Conservation (phyloP, 352 stramenopile genomes). For the Pythium phragmitis region DNA sequence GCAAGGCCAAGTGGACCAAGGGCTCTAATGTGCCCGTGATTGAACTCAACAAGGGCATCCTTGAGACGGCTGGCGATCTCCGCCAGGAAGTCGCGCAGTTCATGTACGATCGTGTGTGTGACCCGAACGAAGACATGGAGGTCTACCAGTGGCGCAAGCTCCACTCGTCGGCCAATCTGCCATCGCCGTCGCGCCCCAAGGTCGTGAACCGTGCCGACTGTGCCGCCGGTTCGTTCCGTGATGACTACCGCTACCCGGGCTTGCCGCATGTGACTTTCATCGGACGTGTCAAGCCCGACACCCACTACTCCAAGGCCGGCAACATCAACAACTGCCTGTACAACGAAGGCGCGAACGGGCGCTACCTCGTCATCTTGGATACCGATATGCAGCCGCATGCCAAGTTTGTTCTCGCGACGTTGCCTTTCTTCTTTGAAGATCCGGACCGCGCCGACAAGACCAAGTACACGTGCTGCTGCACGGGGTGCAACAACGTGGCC, state of each 20-base stretch:
- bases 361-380: constrained; percentile 81
- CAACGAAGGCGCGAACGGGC: constrained; percentile 79
- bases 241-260: constrained; percentile 80
- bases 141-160: constrained; percentile 85
- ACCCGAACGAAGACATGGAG: constrained; percentile 83
- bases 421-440: constrained; percentile 84
- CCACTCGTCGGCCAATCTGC: constrained; percentile 79
- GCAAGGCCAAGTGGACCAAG: constrained; percentile 47
- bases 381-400: constrained; percentile 83
- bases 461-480: constrained; percentile 46
- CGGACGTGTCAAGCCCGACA: constrained; percentile 74
- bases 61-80: constrained; percentile 77
- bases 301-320: constrained; percentile 84
- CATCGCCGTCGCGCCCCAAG: constrained; percentile 54
- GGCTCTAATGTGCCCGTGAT: constrained; percentile 38
- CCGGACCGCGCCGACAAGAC: constrained; percentile 71
- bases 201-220: constrained; percentile 73
- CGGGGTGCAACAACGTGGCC: constrained; percentile 41
- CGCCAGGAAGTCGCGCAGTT: constrained; percentile 82
- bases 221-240: constrained; percentile 75
- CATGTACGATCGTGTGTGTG: constrained; percentile 84
- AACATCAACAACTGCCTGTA: constrained; percentile 90
- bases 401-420: constrained; percentile 72
- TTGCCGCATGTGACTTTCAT: constrained; percentile 77
- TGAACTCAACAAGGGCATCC: constrained; percentile 44